Evolutionary conservation across 176 grass and related monocot species (phyloP), one percentile per base, ranked within the genome.

Genomic region (Alloteropsis semialata): DNA sequence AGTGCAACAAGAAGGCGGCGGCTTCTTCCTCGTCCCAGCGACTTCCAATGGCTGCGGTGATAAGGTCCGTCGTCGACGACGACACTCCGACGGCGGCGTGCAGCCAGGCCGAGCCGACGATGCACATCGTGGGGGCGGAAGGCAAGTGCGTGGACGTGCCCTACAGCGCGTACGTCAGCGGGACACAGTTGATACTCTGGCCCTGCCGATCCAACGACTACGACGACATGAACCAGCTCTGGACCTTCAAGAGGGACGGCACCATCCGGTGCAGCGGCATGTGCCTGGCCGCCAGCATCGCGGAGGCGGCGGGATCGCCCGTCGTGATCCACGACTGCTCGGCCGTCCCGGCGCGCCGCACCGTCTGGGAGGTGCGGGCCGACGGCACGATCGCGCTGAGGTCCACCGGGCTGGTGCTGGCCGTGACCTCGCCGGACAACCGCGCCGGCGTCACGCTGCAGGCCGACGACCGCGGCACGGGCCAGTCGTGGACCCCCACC

Each of bases 91-190:
- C 27, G 27, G 4, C 25, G 65, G 10, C 5, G 13, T 69, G 66
- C 66, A 15, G n/a, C 0, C 5, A 27, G 41, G n/a, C 39, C 0
- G 66, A 69, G 66, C 39, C 66, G 39, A 69, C 67, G n/a, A 24
- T 45, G 39, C 66, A 6, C 6, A 41, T 69, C 5, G n/a, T 44
- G 0, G 39, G 67, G 0, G 6, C 11, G 41, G 13, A 44, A 3
- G 38, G 67, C n/a, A 25, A 13, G 67, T 69, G 67, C 67, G 67
- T 69, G 39, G 67, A 69, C 67, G 67, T 69, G 39, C 67, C 67
- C 1, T 16, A 69, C 67, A 13, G 11, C 39, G 0, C 0, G 2
- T 69, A 69, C 67, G 3, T 8, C n/a, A 17, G 0, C n/a, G 67
- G 67, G 0, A 69, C 0, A 0, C 67, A 69, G 37, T 12, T 69